Base-by-base conservation (phyloP, 768 basidiomycete species). In the Pholiota microspora region DNA sequence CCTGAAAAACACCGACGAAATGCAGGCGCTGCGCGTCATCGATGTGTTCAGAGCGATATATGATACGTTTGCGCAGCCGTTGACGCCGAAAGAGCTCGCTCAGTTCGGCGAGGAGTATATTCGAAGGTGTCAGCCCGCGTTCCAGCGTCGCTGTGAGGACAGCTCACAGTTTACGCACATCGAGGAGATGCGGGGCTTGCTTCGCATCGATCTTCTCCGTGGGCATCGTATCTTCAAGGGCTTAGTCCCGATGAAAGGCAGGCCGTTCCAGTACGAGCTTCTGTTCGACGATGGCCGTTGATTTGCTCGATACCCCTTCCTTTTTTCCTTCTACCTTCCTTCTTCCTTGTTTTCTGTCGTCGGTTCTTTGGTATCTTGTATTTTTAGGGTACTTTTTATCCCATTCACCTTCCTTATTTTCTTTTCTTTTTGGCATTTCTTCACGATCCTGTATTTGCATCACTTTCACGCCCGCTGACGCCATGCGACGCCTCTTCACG, bases 31-130 rank as follows among this genome's bases (percentile, higher is more conserved):
- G 52, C 69, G 77, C 12, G 79, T 82, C 60, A 73, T 79, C 21
- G 85, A 88, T 49, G 75, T 88, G 29, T 84, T 86, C 62, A 66
- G 77, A 51, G 79, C 76, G 8, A 84, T 88, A 24, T 77, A 81
- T 61, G 73, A 78, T 38, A 67, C 74, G 4, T 82, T 78, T 56
- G 66, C 75, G 45, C 65, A 70, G 32, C 72, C 70, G 7, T 68
- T 87, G 63, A 77, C 77, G 1, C 59, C 62, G 21, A 70, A 74
- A 29, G 83, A 86, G 54, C 58, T 65, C 18, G 59, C 53, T 27
- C 32, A 56, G 7, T 40, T 68, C n/a, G 68, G 67, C 21, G 45
- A 57, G 4, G 63, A 60, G 28, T 72, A 69, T 52, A 60, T 73
- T 54, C 63, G 65, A 24, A 68, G 69, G 21, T 80, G 77, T 60